These are phyloP conservation scores for Zygosaccharomyces bisporus DNA, from an alignment of 805 yeast genomes.

Conservation along the genomic window DNA sequence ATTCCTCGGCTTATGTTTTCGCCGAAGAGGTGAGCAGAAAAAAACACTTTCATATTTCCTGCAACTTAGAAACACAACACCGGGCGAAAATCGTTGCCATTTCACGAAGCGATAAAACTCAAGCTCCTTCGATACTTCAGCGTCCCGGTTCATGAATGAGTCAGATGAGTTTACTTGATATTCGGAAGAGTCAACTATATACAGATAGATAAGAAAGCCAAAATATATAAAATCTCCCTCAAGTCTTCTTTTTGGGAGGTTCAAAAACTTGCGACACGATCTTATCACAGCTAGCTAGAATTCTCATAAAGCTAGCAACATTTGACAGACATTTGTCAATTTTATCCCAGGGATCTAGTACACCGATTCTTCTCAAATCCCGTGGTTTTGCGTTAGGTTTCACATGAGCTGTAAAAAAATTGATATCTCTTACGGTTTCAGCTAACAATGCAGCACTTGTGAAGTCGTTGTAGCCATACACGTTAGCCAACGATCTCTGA, in stretches of 20 bases:
- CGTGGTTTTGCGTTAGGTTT: conserved; percentile 4
- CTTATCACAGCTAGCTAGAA: conserved; percentile 22
- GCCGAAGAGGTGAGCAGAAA: no score
- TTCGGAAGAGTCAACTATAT: no score
- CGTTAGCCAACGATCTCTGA: conserved; percentile 22
- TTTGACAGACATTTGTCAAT: conserved; percentile 20
- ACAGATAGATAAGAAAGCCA: no score
- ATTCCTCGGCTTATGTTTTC: no score
- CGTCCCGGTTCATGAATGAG: no score
- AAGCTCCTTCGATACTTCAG: no score
- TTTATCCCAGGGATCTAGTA: conserved; percentile 30
- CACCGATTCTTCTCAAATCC: conserved; percentile 18
- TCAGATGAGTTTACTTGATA: no score
- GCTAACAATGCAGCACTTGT: conserved; percentile 15
- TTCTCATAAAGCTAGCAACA: conserved; percentile 18
- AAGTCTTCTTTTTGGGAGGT: conserved; percentile 18
- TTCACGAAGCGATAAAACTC: no score
- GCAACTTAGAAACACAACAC: no score
- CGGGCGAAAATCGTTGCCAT: no score
- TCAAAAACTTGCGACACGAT: conserved; percentile 25
- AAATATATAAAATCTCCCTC: conserved; percentile 1
- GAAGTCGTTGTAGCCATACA: conserved; percentile 17
- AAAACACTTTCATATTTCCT: no score
- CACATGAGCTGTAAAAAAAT: conserved; percentile 16
- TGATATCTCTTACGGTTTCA: conserved; percentile 15